These are phyloP conservation scores for Aspergillus cavernicola DNA, from an alignment of 495 filamentous ascomycete genomes.

Conservation along the genomic window DNA sequence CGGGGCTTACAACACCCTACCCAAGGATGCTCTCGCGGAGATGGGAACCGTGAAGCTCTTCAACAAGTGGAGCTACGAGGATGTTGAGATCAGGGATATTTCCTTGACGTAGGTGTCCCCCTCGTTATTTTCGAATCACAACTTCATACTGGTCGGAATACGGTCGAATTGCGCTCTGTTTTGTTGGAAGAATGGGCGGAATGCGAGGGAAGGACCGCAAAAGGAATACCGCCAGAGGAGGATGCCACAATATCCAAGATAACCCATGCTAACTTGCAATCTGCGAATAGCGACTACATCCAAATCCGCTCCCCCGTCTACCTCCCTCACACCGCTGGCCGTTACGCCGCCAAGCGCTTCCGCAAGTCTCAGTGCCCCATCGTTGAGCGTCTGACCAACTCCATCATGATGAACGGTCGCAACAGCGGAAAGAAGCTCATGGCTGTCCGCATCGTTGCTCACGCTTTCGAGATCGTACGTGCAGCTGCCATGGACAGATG, in stretches of 20 bases:
- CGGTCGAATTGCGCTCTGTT: slow-evolving; percentile 17
- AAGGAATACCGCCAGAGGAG: slow-evolving; percentile 4
- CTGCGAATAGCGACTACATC: slow-evolving; percentile 84
- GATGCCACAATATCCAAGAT: slow-evolving; percentile 5
- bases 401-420: slow-evolving; percentile 99
- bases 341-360: slow-evolving; percentile 99
- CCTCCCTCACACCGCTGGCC: slow-evolving; percentile 95
- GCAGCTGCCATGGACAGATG: not conserved
- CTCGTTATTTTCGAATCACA: slow-evolving; percentile 23
- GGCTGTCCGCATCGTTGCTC: slow-evolving; percentile 98
- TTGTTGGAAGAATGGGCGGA: slow-evolving; percentile 3
- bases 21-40: slow-evolving; percentile 89
- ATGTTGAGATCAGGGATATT: slow-evolving; percentile 99
- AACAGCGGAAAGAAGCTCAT: slow-evolving; percentile 99
- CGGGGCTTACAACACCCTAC: slow-evolving; percentile 71
- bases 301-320: slow-evolving; percentile 98
- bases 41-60: slow-evolving; percentile 96
- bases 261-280: slow-evolving; percentile 42
- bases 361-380: slow-evolving; percentile 99
- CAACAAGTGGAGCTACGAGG: slow-evolving; percentile 96
- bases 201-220: slow-evolving; percentile 2
- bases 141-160: slow-evolving; percentile 5
- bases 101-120: slow-evolving; percentile 86
- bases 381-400: slow-evolving; percentile 99
- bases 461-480: slow-evolving; percentile 98